Evolutionary conservation across 2,329 filamentous ascomycete genomes (phyloP), one percentile per base, ranked within the genome.

Genomic region (Trichoderma sp.): DNA sequence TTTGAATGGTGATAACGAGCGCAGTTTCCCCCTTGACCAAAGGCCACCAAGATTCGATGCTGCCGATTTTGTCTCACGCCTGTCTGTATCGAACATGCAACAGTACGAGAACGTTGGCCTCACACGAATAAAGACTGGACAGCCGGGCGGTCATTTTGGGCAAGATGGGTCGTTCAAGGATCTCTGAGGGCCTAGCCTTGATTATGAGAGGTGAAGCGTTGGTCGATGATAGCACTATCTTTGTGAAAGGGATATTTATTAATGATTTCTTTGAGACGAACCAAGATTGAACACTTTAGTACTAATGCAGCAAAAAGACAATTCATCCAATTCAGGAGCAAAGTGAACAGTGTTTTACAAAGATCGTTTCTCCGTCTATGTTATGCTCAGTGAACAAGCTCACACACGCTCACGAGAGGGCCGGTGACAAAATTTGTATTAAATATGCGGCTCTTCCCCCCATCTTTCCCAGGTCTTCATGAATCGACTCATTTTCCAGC

Each of bases 71-170:
- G 74, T 74, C 32, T 66, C 70, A 1, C 54, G 69, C 11, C 26
- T 70, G 5, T 63, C 71, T 54, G 72, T 71, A 32, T 58, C 69
- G 28, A 71, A 70, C 26, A 51, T 66, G 18, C 70, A 55, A 30
- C 26, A 66, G 21, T 39, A 59, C 8, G 71, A 66, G 13, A 72
- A 72, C 14, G 68, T 78, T n/a, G 77, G 77, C 8, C 68, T 79
- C 16, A 74, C 74, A 8, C 76, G 76, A 18, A 69, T 78, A 10
- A 78, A 75, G 59, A 73, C 75, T 32, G 77, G 76, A 43, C 76
- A 75, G 56, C 68, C 77, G 7, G 67, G 64, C 21, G 72, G 70
- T 24, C 24, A 55, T n/a, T 68, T 72, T 49, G 71, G 70, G 11
- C 43, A 74, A 13, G 68, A 75, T 39, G 69, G 70, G 14, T 59